Percentiles rank a stretch among this genome's conserved stretches.
Conservation (phyloP, 495 filamentous ascomycete species). For the Oleoguttula mirabilis region DNA sequence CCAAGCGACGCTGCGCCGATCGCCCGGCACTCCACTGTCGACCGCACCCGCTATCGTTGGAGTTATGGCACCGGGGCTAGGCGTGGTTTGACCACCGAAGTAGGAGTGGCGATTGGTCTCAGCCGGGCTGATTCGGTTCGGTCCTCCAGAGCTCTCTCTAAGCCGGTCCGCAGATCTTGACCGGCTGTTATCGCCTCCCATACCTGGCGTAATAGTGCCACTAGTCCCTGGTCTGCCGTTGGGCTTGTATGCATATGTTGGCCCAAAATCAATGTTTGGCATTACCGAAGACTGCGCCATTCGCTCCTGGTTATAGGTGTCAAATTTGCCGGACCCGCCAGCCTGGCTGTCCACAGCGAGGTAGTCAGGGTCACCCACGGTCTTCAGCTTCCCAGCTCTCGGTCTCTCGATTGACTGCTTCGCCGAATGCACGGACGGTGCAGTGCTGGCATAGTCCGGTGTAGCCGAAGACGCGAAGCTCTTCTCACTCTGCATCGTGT, state of each 20-base stretch:
- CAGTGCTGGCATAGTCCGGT: constrained; percentile 37
- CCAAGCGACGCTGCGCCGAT: constrained; percentile 42
- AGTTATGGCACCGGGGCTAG: constrained; percentile 8
- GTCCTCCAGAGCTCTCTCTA: constrained; percentile 5
- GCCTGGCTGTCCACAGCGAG: constrained; percentile 4
- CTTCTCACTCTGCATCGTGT: constrained; percentile 8
- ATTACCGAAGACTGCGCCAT: constrained; percentile 38
- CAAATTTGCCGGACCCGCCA: constrained; percentile 5
- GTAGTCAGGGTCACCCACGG: constrained; percentile 51
- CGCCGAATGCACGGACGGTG: constrained; percentile 10
- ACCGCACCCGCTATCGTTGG: not conserved
- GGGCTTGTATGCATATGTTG: constrained; percentile 54
- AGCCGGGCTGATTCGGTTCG: constrained; percentile 10
- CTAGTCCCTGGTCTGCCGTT: constrained; percentile 27
- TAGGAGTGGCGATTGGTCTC: constrained; percentile 18
- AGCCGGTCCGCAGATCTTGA: constrained; percentile 17
- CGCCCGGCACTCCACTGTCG: constrained; percentile 4
- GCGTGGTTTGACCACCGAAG: constrained; percentile 15
- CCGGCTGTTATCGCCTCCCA: constrained; percentile 22
- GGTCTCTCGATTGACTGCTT: constrained; percentile 43
- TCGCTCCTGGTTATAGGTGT: constrained; percentile 11
- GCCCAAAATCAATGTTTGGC: constrained; percentile 76
- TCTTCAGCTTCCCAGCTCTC: constrained; percentile 71
- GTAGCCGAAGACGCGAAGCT: constrained; percentile 8
- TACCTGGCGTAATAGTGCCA: constrained; percentile 33